A percentile compares a stretch with the other conserved stretches of the same genome.
Evolutionary conservation across 345 rosid genomes (phyloP).

Genomic region (Gossypium sturtianum): DNA sequence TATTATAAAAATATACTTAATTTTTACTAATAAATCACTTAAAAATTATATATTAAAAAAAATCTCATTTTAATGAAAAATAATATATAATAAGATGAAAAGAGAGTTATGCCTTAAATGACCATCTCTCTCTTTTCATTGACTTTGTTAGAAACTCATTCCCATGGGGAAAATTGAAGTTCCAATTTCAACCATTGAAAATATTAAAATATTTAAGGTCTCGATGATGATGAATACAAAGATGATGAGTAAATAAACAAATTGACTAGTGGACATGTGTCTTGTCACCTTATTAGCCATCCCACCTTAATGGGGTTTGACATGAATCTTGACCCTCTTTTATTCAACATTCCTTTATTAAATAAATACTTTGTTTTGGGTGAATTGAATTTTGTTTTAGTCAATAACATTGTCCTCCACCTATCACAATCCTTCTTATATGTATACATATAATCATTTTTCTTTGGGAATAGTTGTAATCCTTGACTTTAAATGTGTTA

Average conservation of each 20-base stretch:
- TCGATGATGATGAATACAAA: background rate
- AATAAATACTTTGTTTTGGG: background rate
- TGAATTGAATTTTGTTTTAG: background rate
- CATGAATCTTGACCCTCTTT: slow-evolving; percentile 15
- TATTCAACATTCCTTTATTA: slow-evolving; percentile 8
- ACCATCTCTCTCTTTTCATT: slow-evolving; percentile 16
- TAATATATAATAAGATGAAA: background rate
- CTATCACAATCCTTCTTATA: background rate
- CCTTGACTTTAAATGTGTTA: background rate
- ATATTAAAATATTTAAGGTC: background rate
- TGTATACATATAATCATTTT: background rate
- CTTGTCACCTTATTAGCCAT: background rate
- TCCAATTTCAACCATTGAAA: slow-evolving; percentile 1
- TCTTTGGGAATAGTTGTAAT: background rate
- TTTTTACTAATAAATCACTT: no score
- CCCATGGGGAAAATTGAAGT: background rate
- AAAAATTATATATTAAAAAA: no score
- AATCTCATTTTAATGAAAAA: no score
- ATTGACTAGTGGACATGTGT: slow-evolving; percentile 14
- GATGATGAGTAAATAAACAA: slow-evolving; percentile 13
- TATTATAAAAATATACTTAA: no score
- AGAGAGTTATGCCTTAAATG: slow-evolving; percentile 5
- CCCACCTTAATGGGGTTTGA: slow-evolving; percentile 9
- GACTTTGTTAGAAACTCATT: slow-evolving; percentile 2
- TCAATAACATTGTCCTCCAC: background rate